Percentiles rank a stretch among this genome's conserved stretches.
These are phyloP conservation scores for Rhododendron mucronatum DNA, from an alignment of 148 eudicot genomes.

Conservation along the genomic window DNA sequence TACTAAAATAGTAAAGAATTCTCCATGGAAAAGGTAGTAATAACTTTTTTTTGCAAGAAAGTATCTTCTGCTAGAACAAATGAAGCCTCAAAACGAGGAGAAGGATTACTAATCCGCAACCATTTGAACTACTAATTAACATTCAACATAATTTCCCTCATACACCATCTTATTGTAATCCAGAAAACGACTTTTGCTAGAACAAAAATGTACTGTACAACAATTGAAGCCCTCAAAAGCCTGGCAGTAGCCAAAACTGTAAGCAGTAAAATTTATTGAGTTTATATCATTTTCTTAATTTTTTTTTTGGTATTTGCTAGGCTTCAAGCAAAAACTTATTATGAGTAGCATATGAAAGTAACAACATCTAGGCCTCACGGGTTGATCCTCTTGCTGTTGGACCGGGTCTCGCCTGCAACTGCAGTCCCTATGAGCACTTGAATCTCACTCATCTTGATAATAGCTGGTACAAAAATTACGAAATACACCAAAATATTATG, in stretches of 20 bases:
- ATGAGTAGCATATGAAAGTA: neutral
- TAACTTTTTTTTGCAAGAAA: too few relatives aligned
- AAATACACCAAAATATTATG: too few relatives aligned
- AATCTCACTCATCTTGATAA: constrained; percentile 26
- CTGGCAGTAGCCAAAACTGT: neutral
- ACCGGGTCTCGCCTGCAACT: constrained; percentile 18
- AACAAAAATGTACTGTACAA: neutral
- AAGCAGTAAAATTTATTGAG: neutral
- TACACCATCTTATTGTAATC: neutral
- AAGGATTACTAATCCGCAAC: neutral
- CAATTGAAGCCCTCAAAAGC: neutral
- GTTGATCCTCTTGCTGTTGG: constrained; percentile 14
- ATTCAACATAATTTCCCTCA: neutral
- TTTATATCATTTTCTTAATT: neutral
- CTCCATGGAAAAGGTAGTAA: neutral
- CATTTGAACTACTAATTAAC: neutral
- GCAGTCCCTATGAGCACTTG: constrained; percentile 14
- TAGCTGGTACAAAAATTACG: constrained; percentile 13
- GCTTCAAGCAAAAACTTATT: neutral
- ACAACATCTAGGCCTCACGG: neutral
- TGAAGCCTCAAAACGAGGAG: neutral
- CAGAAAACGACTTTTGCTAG: neutral
- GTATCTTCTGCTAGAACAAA: neutral
- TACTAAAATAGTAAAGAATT: too few relatives aligned
- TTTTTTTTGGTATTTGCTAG: neutral